These are phyloP conservation scores for Ascocoryne sarcoides DNA, from an alignment of 2,329 filamentous ascomycete species.

Conservation along the genomic window DNA sequence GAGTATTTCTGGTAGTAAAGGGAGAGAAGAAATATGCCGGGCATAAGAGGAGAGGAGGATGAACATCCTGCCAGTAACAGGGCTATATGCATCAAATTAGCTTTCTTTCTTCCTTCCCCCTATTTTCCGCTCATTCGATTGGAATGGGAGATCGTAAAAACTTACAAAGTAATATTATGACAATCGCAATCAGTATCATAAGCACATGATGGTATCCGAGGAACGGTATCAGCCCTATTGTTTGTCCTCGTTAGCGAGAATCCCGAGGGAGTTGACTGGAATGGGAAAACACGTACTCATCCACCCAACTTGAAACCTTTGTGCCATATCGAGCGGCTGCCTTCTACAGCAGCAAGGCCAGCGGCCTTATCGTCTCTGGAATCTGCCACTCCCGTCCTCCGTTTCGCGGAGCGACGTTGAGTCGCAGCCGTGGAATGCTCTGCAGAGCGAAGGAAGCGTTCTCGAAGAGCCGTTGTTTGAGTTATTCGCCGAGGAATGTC, in stretches of 20 bases:
- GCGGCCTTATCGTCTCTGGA: constrained; percentile 15
- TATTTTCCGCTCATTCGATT: background rate
- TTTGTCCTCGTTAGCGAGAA: too few species aligned
- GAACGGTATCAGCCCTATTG: constrained; percentile 58
- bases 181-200: constrained; percentile 91
- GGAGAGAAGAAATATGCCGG: constrained; percentile 94
- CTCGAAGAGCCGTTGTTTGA: background rate
- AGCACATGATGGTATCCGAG: constrained; percentile 76
- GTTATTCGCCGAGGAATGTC: background rate
- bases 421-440: constrained; percentile 27
- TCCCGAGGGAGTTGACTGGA: too few species aligned
- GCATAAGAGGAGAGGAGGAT: constrained; percentile 89
- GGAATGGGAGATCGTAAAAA: constrained; percentile 18
- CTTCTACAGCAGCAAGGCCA: constrained; percentile 13
- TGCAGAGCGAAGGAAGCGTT: constrained; percentile 14
- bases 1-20: constrained; percentile 84
- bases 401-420: constrained; percentile 25
- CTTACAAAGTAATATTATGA: constrained; percentile 92
- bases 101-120: too few species aligned
- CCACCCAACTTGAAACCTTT: constrained; percentile 26
- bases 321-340: constrained; percentile 16
- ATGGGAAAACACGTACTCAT: constrained; percentile 28
- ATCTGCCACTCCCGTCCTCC: constrained; percentile 28
- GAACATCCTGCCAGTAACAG: constrained; percentile 91
- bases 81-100: constrained; percentile 43